Base-by-base conservation (phyloP, 2,329 filamentous ascomycete genomes). In the Nemania sp. region DNA sequence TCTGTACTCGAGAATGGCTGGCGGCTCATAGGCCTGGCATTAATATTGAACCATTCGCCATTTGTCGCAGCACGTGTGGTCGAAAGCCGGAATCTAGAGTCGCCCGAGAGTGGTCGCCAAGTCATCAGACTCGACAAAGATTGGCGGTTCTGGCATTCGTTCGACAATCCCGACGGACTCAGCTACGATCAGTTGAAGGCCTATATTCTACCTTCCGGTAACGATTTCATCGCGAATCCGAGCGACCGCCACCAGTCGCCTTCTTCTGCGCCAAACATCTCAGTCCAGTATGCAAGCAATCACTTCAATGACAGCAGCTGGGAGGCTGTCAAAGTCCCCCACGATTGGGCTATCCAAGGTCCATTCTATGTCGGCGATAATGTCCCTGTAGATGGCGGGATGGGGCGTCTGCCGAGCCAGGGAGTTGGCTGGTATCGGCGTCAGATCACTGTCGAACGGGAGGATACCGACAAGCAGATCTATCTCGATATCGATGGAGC, bases 341-440 rank as follows among this genome's bases (percentile, higher is more conserved):
- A 76, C 53, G 74, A 77, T 55, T 77, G 73, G 74, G 73, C 73
- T 19, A 75, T 76, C 52, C 67, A 67, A n/a, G 73, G 74, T 0
- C 71, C 73, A 0, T 77, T 68, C 34, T 59, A 61, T 69, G 62
- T 65, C 4, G 61, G 66, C 2, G 65, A 65, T 4, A 65, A 57
- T 31, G 49, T 46, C 3, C 50, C 49, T 5, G 54, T 74, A 3
- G 62, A 64, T 4, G 74, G 73, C 2, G 70, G 69, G 2, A 72
- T 73, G 64, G 75, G 75, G 11, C 68, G 74, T 3, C 62, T 82
- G 24, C 79, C 79, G 0, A 67, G 73, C 24, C 72, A 80, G 20
- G 79, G 79, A 2, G 72, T 82, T 3, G 78, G 56, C 17, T 65
- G 78, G 79, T 81, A 81, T 59, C 75, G 79, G 3, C 69, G 71